These are phyloP conservation scores for Quercus tomentella DNA, from an alignment of 331 rosid species.

Conservation along the genomic window DNA sequence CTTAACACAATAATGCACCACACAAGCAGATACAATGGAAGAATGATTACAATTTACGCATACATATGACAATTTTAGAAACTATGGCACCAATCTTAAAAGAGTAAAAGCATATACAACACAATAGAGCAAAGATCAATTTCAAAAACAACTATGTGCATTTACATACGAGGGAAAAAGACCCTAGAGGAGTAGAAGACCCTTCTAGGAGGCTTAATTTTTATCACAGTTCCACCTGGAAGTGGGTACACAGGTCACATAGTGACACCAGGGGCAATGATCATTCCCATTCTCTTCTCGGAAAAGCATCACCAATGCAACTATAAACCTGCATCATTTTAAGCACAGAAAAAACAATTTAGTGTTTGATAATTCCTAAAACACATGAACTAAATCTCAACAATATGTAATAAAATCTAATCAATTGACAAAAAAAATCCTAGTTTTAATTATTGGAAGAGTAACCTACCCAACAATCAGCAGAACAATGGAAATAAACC, in stretches of 20 bases:
- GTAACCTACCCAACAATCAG: conserved; percentile 66
- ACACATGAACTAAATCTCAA: too few species aligned
- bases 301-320: conserved; percentile 67
- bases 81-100: conserved; percentile 1
- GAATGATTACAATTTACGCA: conserved; percentile 9
- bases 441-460: not conserved
- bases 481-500: conserved; percentile 50
- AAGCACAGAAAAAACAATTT: conserved; percentile 6
- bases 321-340: conserved; percentile 41
- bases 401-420: too few species aligned
- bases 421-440: too few species aligned
- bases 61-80: conserved; percentile 20
- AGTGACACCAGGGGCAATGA: conserved; percentile 84
- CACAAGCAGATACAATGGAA: not conserved
- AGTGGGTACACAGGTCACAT: conserved; percentile 72
- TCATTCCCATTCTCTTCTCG: conserved; percentile 57
- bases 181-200: conserved; percentile 5
- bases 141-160: conserved; percentile 28
- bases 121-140: not conserved
- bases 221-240: conserved; percentile 71
- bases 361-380: not conserved
- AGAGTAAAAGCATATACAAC: not conserved
- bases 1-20: not conserved
- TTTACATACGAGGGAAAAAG: conserved; percentile 5
- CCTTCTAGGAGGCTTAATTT: not conserved